Evolutionary conservation across 2,329 filamentous ascomycete genomes (phyloP), one percentile per base, ranked within the genome.

Genomic region (Cercospora brassicicola): DNA sequence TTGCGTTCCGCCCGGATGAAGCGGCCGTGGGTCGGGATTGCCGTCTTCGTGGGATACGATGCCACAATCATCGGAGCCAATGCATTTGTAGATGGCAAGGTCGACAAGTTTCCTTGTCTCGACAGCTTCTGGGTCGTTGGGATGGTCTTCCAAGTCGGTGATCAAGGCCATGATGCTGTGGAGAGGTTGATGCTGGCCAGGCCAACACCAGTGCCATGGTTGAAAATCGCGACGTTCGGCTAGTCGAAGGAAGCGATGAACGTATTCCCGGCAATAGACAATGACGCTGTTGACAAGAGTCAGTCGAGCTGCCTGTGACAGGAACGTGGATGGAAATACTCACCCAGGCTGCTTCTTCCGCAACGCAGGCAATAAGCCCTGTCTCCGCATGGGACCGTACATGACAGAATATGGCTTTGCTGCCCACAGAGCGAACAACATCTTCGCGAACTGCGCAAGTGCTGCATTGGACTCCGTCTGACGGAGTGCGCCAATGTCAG

Each of bases 131-230:
- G 65, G 60, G 20, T 70, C 70, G 18, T 71, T 56, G 33, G 73
- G 71, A 45, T 67, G 59, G 18, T 73, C 71, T 66, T 73, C 71
- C 6, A 74, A 61, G 57, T 73, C 71, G 20, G 69, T 70, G 9
- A 74, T 73, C n/a, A 74, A 55, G 26, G 71, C 70, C 68, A 73
- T 73, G 36, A 74, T 72, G 62, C 71, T 72, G 62, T 74, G 73
- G 20, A 74, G 30, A 15, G 73, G 73, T 45, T 74, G 73, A 65
- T 74, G 73, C 60, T 72, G 72, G 11, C 72, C 71, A 15, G 68
- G 70, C 71, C 69, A 73, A 51, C 68, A 70, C 71, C 71, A 73
- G 67, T 73, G 71, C 71, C 71, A 73, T 11, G 71, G 71, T 56
- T 73, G 71, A 10, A 73, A 72, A 30, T 73, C 70, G n/a, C 68